Conservation (phyloP, 345 rosid species). For the Eucalyptus erythrocorys region DNA sequence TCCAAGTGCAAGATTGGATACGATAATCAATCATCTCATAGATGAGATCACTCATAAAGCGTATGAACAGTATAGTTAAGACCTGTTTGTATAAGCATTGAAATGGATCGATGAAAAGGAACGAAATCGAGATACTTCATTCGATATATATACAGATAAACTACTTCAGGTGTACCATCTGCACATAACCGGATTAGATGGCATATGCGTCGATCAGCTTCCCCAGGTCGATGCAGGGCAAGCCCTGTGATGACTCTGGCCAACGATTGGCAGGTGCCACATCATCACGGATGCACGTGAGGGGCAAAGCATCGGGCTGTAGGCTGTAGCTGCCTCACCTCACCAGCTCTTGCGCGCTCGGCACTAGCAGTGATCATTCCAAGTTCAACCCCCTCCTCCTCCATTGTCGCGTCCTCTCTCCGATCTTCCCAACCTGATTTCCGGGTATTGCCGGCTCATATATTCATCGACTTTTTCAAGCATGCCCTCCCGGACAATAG, state of each 20-base stretch:
- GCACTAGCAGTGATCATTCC: conserved; percentile 12
- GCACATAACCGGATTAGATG: background rate
- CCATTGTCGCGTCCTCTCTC: background rate
- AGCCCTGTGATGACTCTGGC: background rate
- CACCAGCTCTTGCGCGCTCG: conserved; percentile 14
- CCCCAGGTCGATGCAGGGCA: conserved; percentile 14
- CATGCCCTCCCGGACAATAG: background rate
- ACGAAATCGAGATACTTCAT: background rate
- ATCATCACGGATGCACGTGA: conserved; percentile 7
- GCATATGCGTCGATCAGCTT: background rate
- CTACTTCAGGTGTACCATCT: background rate
- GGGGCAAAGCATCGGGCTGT: background rate
- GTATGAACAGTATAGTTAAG: background rate
- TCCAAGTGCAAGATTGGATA: background rate
- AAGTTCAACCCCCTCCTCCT: background rate
- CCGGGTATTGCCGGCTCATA: background rate
- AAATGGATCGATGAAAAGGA: background rate
- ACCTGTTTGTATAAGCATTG: background rate
- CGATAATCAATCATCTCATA: background rate
- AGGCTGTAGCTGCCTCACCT: background rate
- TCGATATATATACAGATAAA: background rate
- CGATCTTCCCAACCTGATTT: background rate
- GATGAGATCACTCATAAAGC: background rate
- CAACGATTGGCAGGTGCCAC: background rate
- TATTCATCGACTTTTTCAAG: background rate